Evolutionary conservation across 495 filamentous ascomycete species (phyloP), one percentile per base, ranked within the genome.

Genomic region (Daldinia loculata): DNA sequence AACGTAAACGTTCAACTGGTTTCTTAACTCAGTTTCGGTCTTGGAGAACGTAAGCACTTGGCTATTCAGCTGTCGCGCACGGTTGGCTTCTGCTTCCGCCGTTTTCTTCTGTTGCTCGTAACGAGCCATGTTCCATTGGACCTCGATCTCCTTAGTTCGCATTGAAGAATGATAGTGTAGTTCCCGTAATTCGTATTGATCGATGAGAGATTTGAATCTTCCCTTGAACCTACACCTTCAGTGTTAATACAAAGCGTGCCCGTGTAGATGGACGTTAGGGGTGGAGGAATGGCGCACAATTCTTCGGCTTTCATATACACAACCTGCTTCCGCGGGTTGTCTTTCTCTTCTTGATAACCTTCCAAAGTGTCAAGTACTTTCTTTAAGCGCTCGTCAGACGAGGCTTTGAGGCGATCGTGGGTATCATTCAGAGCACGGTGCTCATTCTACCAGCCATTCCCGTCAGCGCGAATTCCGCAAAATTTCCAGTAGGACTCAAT

Each of bases 21-120:
- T 96, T 56, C 95, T 85, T 57, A 99, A 84, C 74, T 99, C 95
- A 29, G 90, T 90, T 80, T 99, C 95, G 6, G 95, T 98, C 79
- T 98, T 94, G 12, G 94, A 93, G 78, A 98, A 98, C 0, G 96
- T 97, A 43, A 93, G 92, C 29, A 98, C 96, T 77, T 99, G 96
- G 5, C 89, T 84, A 63, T 92, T 97, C 34, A 99, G 81, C 68
- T 93, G 90, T 41, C 93, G 90, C 64, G 93, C 93, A 57, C 93
- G 90, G 41, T 83, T 83, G 15, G 88, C 80, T 80, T 99, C 95
- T 43, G 85, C 84, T 67, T 98, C 95, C 50, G 94, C 91, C 50
- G 88, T 84, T 76, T 96, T 95, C 76, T 92, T 91, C 73, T 97
- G 92, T 56, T 93, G 89, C 75, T 98, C 96, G 65, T 89, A 93